Evolutionary conservation across 208 protist species (phyloP).

Genomic region (Leishmania turanica): DNA sequence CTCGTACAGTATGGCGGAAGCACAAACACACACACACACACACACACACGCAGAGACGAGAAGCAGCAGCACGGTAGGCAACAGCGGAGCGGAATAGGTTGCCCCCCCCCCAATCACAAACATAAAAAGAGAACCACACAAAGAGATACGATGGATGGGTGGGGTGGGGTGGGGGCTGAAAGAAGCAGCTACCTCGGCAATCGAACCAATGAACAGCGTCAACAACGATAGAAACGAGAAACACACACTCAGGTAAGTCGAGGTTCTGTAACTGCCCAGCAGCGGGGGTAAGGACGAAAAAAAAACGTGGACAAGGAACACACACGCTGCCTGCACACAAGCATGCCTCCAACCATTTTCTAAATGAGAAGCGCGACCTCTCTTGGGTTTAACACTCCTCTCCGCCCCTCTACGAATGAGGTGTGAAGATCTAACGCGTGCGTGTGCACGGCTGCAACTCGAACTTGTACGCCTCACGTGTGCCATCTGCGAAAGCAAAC

Average conservation of each 20-base stretch:
- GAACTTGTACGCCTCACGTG: background rate
- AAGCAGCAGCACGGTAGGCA: background rate
- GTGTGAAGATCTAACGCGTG: background rate
- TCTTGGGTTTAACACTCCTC: background rate
- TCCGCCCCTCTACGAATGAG: background rate
- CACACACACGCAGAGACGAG: background rate
- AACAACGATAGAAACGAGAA: background rate
- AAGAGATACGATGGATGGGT: background rate
- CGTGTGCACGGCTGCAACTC: background rate
- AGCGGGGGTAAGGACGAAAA: background rate
- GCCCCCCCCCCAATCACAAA: background rate
- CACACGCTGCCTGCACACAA: background rate
- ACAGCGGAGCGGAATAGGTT: background rate
- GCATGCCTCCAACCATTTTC: background rate
- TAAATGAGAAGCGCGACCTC: background rate
- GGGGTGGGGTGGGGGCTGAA: too few relatives aligned
- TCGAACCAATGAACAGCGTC: background rate
- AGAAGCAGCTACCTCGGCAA: background rate
- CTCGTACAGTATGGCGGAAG: background rate
- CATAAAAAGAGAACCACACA: background rate
- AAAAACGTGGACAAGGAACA: background rate
- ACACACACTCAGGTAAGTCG: background rate
- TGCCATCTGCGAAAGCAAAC: background rate
- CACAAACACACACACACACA: background rate
- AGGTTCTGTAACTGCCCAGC: background rate